A percentile compares a stretch with the other conserved stretches of the same genome.
Conservation (phyloP, 1,139 yeast genomes). For the Taphrina confusa region DNA sequence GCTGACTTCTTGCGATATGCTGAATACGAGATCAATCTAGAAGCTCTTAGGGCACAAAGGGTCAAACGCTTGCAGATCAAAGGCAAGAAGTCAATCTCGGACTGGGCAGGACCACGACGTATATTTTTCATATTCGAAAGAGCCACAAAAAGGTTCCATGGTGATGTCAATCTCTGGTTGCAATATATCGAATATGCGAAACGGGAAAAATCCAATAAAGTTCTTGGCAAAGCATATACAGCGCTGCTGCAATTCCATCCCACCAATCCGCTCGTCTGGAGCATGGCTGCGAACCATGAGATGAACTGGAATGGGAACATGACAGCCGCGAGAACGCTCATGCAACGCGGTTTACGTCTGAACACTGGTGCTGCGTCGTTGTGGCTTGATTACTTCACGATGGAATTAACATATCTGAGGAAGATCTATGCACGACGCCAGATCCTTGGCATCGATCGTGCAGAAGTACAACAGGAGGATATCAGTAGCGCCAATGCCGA, state of each 20-base stretch:
- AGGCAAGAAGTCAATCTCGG: slow-evolving; percentile 61
- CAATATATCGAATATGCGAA: slow-evolving; percentile 74
- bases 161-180: slow-evolving; percentile 75
- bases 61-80: slow-evolving; percentile 51
- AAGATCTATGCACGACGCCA: slow-evolving; percentile 80
- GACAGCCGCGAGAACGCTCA: slow-evolving; percentile 79
- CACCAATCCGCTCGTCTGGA: slow-evolving; percentile 87
- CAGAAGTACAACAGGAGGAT: slow-evolving; percentile 1
- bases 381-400: slow-evolving; percentile 84
- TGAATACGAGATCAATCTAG: slow-evolving; percentile 79
- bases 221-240: slow-evolving; percentile 78
- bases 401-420: slow-evolving; percentile 82
- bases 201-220: slow-evolving; percentile 69
- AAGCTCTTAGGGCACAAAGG: slow-evolving; percentile 73
- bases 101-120: slow-evolving; percentile 84
- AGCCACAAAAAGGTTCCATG: slow-evolving; percentile 78
- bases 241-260: slow-evolving; percentile 81
- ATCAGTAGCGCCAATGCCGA: neutral
- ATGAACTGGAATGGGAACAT: slow-evolving; percentile 86
- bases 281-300: slow-evolving; percentile 92
- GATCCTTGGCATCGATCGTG: slow-evolving; percentile 58
- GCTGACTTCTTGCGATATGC: slow-evolving; percentile 77
- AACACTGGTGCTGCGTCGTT: slow-evolving; percentile 70
- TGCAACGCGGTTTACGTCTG: slow-evolving; percentile 82
- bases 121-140: slow-evolving; percentile 81